Evolutionary conservation across 352 stramenopile genomes (phyloP), one percentile per base, ranked within the genome.

Genomic region (Globisporangium emineosum): DNA sequence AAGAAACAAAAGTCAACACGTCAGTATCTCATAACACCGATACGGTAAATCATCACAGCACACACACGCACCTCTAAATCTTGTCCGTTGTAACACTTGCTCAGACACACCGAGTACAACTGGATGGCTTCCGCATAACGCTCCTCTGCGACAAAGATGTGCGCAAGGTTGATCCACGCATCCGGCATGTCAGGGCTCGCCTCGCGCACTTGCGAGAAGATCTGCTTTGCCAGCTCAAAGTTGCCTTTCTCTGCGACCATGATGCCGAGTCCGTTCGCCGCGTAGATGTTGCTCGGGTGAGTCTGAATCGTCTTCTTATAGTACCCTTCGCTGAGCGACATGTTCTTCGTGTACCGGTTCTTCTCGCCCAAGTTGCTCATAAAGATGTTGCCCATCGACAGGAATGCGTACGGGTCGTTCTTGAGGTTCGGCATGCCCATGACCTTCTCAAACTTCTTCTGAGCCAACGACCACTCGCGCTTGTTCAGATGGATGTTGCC

Each of bases 311-410:
- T 98, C 70, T 98, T 92, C 70, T 97, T 97, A 86, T 98, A 99
- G 72, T 98, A 99, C 27, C 96, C 93, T 67, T 97, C 93, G 54
- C 81, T 92, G 47, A 96, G 89, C 60, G 91, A 89, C 73, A 99
- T 94, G 79, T 99, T 97, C 75, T 98, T 98, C 25, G 88, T 92
- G 81, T 99, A 98, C 7, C 96, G 91, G 53, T 96, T 91, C 53
- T 97, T 97, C 45, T 97, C 93, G 32, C 96, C 91, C 8, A 99
- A 78, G 72, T 98, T 99, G 71, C 90, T 97, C 87, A 99, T 99
- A 72, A 98, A 99, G 63, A 99, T 98, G 64, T 99, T 99, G 51
- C 96, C 97, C 78, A 99, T 92, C 25, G 92, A 97, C 21, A 99
- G 77, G 75, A 98, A 97, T 10, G 97, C 94, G 77, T 99, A 99